Percentiles rank a stretch among this genome's conserved stretches.
Evolutionary conservation across 805 yeast species (phyloP).

Genomic region (Wickerhamiella azymoides): DNA sequence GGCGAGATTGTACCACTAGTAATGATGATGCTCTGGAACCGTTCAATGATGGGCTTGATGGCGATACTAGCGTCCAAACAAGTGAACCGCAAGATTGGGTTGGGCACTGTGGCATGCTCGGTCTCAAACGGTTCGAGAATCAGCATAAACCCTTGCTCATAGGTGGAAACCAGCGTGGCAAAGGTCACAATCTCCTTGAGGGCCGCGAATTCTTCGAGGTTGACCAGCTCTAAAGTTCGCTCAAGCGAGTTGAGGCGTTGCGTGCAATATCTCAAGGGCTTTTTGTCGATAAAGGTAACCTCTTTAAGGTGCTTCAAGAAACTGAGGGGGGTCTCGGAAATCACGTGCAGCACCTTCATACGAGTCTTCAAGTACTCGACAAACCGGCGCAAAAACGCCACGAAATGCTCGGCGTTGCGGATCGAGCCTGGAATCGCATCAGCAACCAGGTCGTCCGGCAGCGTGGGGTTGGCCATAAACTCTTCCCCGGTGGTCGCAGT

Average conservation of each 20-base stretch:
- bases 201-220: slow-evolving; percentile 85
- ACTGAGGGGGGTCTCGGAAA: slow-evolving; percentile 93
- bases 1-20: slow-evolving; percentile 98
- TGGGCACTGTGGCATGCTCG: slow-evolving; percentile 90
- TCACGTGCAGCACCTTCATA: slow-evolving; percentile 94
- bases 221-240: slow-evolving; percentile 72
- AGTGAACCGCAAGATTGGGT: slow-evolving; percentile 83
- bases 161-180: slow-evolving; percentile 90
- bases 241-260: slow-evolving; percentile 82
- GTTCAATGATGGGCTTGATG: slow-evolving; percentile 89
- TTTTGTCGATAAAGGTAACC: slow-evolving; percentile 78
- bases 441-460: slow-evolving; percentile 69
- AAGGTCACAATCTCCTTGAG: slow-evolving; percentile 91
- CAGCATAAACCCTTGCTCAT: slow-evolving; percentile 81
- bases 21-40: slow-evolving; percentile 81
- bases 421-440: slow-evolving; percentile 98
- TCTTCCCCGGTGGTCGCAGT: slow-evolving; percentile 53
- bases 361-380: slow-evolving; percentile 91
- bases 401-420: slow-evolving; percentile 91
- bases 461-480: slow-evolving; percentile 75
- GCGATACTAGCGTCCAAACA: slow-evolving; percentile 97
- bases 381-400: slow-evolving; percentile 81
- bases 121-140: slow-evolving; percentile 94
- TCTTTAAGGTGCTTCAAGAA: slow-evolving; percentile 88
- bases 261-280: slow-evolving; percentile 83